phyloP scores from a whole-genome alignment of 2,329 filamentous ascomycete species.

The Penicillium sp. region DNA sequence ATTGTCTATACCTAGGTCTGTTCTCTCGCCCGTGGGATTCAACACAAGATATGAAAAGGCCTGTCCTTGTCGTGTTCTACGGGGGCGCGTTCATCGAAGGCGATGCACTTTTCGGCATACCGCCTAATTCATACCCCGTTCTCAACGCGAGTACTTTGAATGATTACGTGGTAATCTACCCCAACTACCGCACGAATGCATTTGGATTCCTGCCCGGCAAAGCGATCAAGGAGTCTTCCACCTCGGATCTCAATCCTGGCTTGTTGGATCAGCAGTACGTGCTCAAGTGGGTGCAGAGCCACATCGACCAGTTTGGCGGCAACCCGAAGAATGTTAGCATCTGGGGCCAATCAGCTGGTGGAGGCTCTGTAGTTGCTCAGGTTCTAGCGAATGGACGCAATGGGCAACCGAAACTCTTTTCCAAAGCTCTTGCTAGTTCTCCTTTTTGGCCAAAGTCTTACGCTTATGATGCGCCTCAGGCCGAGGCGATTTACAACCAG shows the following conservation, averaged over 20 bases:
- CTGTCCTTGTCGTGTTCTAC: constrained; percentile 62
- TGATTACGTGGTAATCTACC: constrained; percentile 54
- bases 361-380: constrained; percentile 40
- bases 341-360: constrained; percentile 59
- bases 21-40: constrained; percentile 59
- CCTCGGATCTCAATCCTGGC: constrained; percentile 54
- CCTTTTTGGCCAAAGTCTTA: constrained; percentile 65
- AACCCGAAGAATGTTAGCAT: constrained; percentile 55
- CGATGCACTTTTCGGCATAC: constrained; percentile 55
- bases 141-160: constrained; percentile 56
- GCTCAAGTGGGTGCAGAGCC: constrained; percentile 55
- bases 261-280: constrained; percentile 56
- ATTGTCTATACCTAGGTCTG: constrained; percentile 63
- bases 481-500: constrained; percentile 53
- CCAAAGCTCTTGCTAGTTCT: constrained; percentile 52
- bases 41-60: constrained; percentile 41
- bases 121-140: constrained; percentile 59
- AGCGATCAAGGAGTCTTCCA: constrained; percentile 46
- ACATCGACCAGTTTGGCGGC: constrained; percentile 58
- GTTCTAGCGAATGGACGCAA: constrained; percentile 51
- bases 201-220: constrained; percentile 57
- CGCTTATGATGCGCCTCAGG: constrained; percentile 51
- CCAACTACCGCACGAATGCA: constrained; percentile 60
- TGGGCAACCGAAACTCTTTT: constrained; percentile 49
- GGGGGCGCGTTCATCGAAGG: constrained; percentile 64